Conservation (phyloP, 768 basidiomycete genomes). For the Mrakia blollopis region DNA sequence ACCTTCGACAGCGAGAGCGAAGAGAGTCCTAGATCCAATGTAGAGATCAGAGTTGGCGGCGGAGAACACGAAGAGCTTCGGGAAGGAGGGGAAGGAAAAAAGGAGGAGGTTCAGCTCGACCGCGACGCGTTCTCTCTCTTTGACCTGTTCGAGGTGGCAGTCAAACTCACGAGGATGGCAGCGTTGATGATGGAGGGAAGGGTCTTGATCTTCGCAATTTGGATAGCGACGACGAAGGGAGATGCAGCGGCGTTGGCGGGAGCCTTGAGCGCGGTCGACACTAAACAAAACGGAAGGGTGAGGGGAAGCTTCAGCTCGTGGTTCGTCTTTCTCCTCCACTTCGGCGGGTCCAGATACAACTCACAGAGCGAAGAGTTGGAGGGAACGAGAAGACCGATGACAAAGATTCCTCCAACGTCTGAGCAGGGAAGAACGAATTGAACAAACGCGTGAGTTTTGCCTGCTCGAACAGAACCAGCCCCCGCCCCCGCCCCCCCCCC, state of each 20-base stretch:
- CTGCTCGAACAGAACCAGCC: no score
- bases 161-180: conserved; percentile 20
- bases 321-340: not conserved
- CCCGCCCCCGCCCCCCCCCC: no score
- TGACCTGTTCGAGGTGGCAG: no score
- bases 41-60: conserved; percentile 62
- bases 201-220: conserved; percentile 5
- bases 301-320: not conserved
- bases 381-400: conserved; percentile 65
- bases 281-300: not conserved
- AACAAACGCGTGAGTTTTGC: not conserved
- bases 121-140: no score
- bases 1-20: conserved; percentile 37
- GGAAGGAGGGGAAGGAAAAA: conserved; percentile 47
- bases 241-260: conserved; percentile 50
- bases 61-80: conserved; percentile 57
- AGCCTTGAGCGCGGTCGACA: not conserved
- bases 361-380: conserved; percentile 1
- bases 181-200: conserved; percentile 49
- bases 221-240: conserved; percentile 55
- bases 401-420: conserved; percentile 53
- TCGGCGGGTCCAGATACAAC: not conserved
- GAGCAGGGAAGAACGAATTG: not conserved
- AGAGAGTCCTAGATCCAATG: conserved; percentile 42
- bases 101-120: not conserved